Conservation (phyloP, 306 rosid genomes). For the Arachis hypogaea region DNA sequence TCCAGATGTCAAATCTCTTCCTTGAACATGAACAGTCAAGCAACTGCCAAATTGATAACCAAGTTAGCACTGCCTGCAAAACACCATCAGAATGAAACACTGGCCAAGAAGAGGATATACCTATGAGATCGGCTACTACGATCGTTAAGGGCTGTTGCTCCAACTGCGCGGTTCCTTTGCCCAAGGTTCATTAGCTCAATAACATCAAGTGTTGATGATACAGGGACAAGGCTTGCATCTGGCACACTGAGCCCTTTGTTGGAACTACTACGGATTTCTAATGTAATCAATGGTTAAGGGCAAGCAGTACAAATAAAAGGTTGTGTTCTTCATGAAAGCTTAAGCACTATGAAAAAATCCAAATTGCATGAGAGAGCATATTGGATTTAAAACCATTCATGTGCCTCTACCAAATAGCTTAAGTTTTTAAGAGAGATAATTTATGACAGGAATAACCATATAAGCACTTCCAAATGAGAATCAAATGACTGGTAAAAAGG, state of each 20-base stretch:
- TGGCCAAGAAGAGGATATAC: conserved; percentile 41
- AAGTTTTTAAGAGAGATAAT: too few species aligned
- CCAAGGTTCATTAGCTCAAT: conserved; percentile 95
- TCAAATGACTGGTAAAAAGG: conserved; percentile 57
- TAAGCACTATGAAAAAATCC: conserved; percentile 4
- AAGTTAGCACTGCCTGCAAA: conserved; percentile 26
- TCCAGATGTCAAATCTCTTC: conserved; percentile 89
- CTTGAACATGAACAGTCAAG: conserved; percentile 99
- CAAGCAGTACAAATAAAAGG: conserved; percentile 31
- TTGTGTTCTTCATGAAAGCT: conserved; percentile 27
- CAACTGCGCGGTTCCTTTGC: conserved; percentile 89
- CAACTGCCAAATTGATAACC: conserved; percentile 67
- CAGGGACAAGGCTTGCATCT: conserved; percentile 82
- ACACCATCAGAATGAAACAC: conserved; percentile 9
- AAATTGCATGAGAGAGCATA: not conserved
- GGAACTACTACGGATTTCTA: conserved; percentile 92
- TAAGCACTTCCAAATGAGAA: conserved; percentile 13
- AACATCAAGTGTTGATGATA: conserved; percentile 82
- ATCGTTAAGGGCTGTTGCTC: conserved; percentile 97
- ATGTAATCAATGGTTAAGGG: conserved; percentile 62
- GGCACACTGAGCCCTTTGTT: conserved; percentile 92
- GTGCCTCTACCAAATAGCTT: too few species aligned
- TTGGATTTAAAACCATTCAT: too few species aligned
- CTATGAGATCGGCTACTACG: conserved; percentile 99
- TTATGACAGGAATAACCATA: not conserved